These are phyloP conservation scores for Fennellomyces sp. DNA, from an alignment of 371 early-diverging fungal species.

Conservation along the genomic window DNA sequence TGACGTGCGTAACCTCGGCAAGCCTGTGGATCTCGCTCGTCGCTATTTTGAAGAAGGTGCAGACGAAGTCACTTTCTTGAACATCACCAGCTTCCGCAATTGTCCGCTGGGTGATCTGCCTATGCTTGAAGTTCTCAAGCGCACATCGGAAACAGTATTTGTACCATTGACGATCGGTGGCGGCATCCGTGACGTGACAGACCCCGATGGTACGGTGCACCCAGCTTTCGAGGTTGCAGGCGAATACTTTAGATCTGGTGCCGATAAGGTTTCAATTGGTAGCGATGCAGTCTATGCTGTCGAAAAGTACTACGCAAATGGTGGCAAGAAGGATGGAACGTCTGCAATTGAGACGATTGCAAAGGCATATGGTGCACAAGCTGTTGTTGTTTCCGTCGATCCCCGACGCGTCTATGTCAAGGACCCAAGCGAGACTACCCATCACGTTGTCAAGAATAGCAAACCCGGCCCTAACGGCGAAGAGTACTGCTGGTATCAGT, in stretches of 20 bases:
- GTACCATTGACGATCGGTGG: conserved; percentile 98
- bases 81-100: conserved; percentile 97
- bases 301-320: conserved; percentile 73
- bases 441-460: conserved; percentile 73
- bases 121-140: conserved; percentile 90
- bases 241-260: conserved; percentile 97
- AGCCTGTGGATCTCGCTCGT: conserved; percentile 92
- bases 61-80: conserved; percentile 96
- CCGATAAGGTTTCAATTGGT: conserved; percentile 98
- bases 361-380: conserved; percentile 91
- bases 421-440: conserved; percentile 75
- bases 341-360: conserved; percentile 94
- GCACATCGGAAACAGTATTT: conserved; percentile 90
- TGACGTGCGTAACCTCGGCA: conserved; percentile 95
- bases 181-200: conserved; percentile 91
- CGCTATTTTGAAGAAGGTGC: conserved; percentile 96
- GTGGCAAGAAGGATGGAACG: conserved; percentile 54
- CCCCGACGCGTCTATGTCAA: conserved; percentile 93
- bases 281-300: conserved; percentile 97
- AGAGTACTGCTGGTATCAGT: conserved; percentile 96
- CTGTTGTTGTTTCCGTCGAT: conserved; percentile 98
- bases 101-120: conserved; percentile 89
- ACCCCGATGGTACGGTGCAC: conserved; percentile 79
- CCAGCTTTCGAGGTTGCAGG: conserved; percentile 95
- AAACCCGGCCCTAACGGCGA: conserved; percentile 91